Conservation (phyloP, 2,329 filamentous ascomycete genomes). For the Claviceps monticola region DNA sequence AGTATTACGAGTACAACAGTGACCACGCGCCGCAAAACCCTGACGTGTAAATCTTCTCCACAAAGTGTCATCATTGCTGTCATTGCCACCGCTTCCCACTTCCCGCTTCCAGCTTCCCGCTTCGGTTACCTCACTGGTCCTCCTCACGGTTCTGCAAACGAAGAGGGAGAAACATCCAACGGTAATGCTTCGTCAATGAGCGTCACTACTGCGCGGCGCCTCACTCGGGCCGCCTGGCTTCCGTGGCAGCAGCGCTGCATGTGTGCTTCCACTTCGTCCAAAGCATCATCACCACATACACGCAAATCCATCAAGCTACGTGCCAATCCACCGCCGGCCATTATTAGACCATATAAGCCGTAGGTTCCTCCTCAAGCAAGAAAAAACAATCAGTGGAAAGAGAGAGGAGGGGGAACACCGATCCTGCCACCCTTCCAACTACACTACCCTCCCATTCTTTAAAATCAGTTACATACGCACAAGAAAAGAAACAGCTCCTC, state of each 20-base stretch:
- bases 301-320: slow-evolving; percentile 9
- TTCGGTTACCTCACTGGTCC: too few relatives aligned
- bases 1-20: too few relatives aligned
- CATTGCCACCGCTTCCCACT: too few relatives aligned
- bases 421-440: too few relatives aligned
- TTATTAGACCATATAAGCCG: slow-evolving; percentile 18
- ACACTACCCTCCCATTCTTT: too few relatives aligned
- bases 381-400: too few relatives aligned
- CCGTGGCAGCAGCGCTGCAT: slow-evolving; percentile 14
- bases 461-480: not conserved
- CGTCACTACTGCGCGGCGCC: slow-evolving; percentile 13
- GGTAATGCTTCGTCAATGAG: slow-evolving; percentile 15
- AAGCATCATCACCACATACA: slow-evolving; percentile 3
- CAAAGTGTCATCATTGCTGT: too few relatives aligned
- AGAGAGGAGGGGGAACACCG: too few relatives aligned
- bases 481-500: not conserved
- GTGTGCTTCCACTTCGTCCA: slow-evolving; percentile 15
- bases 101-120: too few relatives aligned
- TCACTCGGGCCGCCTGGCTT: slow-evolving; percentile 9
- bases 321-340: slow-evolving; percentile 10
- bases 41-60: too few relatives aligned
- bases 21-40: too few relatives aligned
- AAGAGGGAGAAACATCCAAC: not conserved
- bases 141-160: not conserved
- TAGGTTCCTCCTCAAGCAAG: slow-evolving; percentile 7